phyloP scores from a whole-genome alignment of 805 yeast genomes.

The Peterozyma xylosa region DNA sequence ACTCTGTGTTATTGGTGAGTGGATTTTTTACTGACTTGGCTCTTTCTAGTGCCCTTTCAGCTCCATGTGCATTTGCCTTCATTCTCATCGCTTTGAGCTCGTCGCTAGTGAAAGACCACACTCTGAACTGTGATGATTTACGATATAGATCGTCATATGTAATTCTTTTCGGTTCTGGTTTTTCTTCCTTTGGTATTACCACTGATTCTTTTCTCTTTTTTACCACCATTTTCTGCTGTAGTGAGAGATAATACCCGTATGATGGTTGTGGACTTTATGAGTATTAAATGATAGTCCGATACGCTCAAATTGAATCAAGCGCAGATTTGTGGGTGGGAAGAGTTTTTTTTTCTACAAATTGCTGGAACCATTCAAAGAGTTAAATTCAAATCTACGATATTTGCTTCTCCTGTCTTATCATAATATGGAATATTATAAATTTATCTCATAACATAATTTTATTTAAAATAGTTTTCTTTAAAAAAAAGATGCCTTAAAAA shows the following conservation, averaged over 20 bases:
- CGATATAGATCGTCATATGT: slow-evolving; percentile 85
- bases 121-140: slow-evolving; percentile 72
- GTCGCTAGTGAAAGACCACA: slow-evolving; percentile 76
- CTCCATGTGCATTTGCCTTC: slow-evolving; percentile 51
- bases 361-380: too few relatives aligned
- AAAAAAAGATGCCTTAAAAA: slow-evolving; percentile 8
- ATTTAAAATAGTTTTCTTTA: slow-evolving; percentile 8
- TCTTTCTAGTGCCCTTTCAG: slow-evolving; percentile 21
- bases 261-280: too few relatives aligned
- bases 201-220: too few relatives aligned
- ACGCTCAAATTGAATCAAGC: too few relatives aligned
- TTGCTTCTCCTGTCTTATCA: slow-evolving; percentile 1
- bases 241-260: too few relatives aligned
- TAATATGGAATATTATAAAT: slow-evolving; percentile 10
- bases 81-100: slow-evolving; percentile 43
- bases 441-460: slow-evolving; percentile 12
- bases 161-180: slow-evolving; percentile 24
- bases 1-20: slow-evolving; percentile 3
- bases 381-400: too few relatives aligned
- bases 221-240: too few relatives aligned
- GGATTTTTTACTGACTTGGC: slow-evolving; percentile 11
- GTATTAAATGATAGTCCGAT: too few relatives aligned
- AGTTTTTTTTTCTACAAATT: too few relatives aligned
- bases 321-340: too few relatives aligned
- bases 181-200: background rate